phyloP scores from a whole-genome alignment of 176 grass and related monocot species.

The Lolium perenne region DNA sequence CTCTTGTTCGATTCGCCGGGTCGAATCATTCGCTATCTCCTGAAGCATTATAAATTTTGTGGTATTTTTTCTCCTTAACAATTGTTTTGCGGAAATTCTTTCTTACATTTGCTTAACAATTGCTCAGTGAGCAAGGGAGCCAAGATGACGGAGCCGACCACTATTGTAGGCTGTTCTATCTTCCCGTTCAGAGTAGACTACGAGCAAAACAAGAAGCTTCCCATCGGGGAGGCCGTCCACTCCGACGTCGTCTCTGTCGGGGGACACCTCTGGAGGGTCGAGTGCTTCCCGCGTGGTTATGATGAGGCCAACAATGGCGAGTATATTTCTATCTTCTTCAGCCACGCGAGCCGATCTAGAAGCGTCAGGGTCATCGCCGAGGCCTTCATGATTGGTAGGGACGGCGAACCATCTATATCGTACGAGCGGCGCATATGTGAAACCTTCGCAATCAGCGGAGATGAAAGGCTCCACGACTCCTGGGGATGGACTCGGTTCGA shows the following conservation, averaged over 20 bases:
- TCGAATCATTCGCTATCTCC: neutral
- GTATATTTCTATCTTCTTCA: constrained; percentile 21
- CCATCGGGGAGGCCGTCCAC: neutral
- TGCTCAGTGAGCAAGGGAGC: neutral
- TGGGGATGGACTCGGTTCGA: neutral
- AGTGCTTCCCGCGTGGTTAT: neutral
- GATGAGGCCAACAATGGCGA: neutral
- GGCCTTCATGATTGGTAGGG: neutral
- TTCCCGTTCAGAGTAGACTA: constrained; percentile 35
- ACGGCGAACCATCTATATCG: neutral
- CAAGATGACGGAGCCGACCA: neutral
- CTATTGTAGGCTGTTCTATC: neutral
- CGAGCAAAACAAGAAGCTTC: neutral
- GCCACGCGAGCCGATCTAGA: neutral
- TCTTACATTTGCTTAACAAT: neutral
- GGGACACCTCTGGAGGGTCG: constrained; percentile 39
- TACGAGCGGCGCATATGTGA: too few relatives aligned
- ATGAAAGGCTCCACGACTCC: neutral
- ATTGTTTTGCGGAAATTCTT: neutral
- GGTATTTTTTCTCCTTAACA: neutral
- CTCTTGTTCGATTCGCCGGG: neutral
- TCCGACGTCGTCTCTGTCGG: constrained; percentile 22
- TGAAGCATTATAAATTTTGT: neutral
- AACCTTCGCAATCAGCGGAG: neutral
- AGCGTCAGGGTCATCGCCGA: constrained; percentile 18